phyloP scores from a whole-genome alignment of 441 rosid genomes.

The Capsella rubella region DNA sequence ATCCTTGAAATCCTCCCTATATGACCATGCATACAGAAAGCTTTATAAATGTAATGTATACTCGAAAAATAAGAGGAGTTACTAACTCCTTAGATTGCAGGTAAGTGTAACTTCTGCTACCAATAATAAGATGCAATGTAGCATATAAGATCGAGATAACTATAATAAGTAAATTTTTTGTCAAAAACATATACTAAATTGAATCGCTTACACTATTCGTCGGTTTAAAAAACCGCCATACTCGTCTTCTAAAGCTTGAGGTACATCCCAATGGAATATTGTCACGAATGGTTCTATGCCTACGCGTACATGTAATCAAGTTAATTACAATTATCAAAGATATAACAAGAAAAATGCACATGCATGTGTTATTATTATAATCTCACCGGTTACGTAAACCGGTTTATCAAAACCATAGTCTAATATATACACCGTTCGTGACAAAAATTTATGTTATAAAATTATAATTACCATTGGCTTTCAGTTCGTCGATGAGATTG shows the following conservation, averaged over 20 bases:
- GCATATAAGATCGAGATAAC: not conserved
- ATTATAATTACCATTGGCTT: not conserved
- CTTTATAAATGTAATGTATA: not conserved
- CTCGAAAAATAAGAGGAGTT: not conserved
- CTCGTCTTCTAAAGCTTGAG: not conserved
- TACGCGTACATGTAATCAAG: not conserved
- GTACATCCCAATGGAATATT: not conserved
- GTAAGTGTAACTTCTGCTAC: not conserved
- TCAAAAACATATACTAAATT: not conserved
- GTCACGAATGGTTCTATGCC: conserved; percentile 8
- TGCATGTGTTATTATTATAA: not conserved
- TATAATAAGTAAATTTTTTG: not conserved
- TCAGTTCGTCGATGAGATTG: not conserved
- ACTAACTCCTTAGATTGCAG: not conserved
- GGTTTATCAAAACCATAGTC: too few relatives aligned
- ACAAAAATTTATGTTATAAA: not conserved
- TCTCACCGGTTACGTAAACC: too few relatives aligned
- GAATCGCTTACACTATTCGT: not conserved
- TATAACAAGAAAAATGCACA: not conserved
- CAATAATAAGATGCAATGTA: too few relatives aligned
- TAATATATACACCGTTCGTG: too few relatives aligned
- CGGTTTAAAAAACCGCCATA: not conserved
- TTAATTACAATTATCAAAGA: not conserved
- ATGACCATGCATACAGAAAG: not conserved
- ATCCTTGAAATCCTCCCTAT: not conserved